These are phyloP conservation scores for Pistacia atlantica DNA, from an alignment of 345 rosid species.

Conservation along the genomic window DNA sequence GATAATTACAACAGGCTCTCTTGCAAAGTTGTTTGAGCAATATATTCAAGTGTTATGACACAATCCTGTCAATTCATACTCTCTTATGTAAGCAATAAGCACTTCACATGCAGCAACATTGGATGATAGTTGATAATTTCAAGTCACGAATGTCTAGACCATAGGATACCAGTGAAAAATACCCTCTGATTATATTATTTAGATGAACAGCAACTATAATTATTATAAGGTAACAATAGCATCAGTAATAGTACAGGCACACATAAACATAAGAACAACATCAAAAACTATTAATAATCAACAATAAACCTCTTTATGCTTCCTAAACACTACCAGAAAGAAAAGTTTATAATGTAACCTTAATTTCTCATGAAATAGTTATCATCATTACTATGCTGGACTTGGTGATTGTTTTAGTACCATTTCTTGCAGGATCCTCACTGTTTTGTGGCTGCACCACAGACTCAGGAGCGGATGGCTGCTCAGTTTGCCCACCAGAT, in stretches of 20 bases:
- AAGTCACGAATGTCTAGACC: not conserved
- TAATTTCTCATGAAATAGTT: not conserved
- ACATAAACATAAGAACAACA: not conserved
- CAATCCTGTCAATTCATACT: not conserved
- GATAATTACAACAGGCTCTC: not conserved
- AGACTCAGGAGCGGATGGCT: conserved; percentile 39
- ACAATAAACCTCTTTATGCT: not conserved
- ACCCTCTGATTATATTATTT: not conserved
- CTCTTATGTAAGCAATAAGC: not conserved
- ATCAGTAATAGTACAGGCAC: not conserved
- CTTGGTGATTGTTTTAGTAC: conserved; percentile 31
- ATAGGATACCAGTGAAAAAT: not conserved
- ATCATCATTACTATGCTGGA: not conserved
- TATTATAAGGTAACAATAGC: not conserved
- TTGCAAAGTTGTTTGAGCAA: not conserved
- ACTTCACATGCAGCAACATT: not conserved
- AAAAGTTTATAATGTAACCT: conserved; percentile 3
- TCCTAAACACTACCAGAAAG: not conserved
- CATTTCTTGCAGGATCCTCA: conserved; percentile 43
- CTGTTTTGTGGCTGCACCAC: conserved; percentile 30
- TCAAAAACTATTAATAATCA: not conserved
- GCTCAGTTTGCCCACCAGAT: conserved; percentile 39
- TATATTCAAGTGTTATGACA: not conserved
- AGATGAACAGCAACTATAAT: not conserved
- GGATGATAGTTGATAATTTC: not conserved